These are phyloP conservation scores for Aplosporella prunicola DNA, from an alignment of 2,329 filamentous ascomycete species.

Conservation along the genomic window DNA sequence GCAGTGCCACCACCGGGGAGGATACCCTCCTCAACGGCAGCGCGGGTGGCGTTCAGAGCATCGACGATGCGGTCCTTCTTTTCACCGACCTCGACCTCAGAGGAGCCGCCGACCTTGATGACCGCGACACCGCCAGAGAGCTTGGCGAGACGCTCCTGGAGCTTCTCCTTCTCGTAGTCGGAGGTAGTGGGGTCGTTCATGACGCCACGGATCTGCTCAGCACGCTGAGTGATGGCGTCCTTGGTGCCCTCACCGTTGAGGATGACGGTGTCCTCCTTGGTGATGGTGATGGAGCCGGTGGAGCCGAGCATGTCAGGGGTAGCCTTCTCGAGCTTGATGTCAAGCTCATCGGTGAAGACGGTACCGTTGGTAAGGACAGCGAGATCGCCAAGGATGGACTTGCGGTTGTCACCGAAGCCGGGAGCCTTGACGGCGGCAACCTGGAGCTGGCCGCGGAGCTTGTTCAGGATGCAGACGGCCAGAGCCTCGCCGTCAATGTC, in stretches of 20 bases:
- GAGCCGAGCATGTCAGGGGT: constrained; percentile 93
- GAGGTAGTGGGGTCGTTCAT: constrained; percentile 89
- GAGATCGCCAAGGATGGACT: constrained; percentile 96
- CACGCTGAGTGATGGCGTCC: constrained; percentile 86
- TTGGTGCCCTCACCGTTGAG: constrained; percentile 95
- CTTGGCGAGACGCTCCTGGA: constrained; percentile 98
- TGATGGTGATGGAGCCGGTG: constrained; percentile 97
- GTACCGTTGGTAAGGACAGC: constrained; percentile 92
- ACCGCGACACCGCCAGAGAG: constrained; percentile 97
- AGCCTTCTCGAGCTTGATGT: constrained; percentile 98
- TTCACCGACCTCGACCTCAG: constrained; percentile 97
- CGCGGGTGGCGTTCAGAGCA: constrained; percentile 93
- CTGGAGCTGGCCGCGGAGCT: constrained; percentile 98
- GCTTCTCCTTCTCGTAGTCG: constrained; percentile 99
- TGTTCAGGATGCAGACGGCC: constrained; percentile 98
- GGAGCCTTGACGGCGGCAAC: constrained; percentile 98
- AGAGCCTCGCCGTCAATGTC: constrained; percentile 98
- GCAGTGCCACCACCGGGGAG: constrained; percentile 97
- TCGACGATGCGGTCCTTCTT: constrained; percentile 99
- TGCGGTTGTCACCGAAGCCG: constrained; percentile 99
- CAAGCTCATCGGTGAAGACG: constrained; percentile 96
- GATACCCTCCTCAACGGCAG: constrained; percentile 98
- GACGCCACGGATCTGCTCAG: constrained; percentile 97
- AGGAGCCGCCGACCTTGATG: constrained; percentile 96
- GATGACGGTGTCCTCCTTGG: constrained; percentile 99